Base-by-base conservation (phyloP, 1,139 yeast species). In the Saccharomycopsis crataegensis region DNA sequence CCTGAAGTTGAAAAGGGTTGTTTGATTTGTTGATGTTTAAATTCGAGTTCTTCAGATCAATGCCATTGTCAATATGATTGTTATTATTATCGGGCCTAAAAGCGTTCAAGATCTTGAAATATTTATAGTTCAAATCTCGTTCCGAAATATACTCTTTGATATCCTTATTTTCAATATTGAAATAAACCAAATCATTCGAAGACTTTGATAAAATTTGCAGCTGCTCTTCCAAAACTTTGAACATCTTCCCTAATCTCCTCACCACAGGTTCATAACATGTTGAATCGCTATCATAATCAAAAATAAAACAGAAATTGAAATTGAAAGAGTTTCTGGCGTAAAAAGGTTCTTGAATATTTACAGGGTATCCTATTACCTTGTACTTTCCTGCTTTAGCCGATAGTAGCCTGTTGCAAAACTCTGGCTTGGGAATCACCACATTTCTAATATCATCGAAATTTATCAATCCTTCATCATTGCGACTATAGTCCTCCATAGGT, bases 381-480 rank as follows among this genome's bases (percentile, higher is more conserved):
- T 78, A 86, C 53, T 80, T 78, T 43, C 81, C 84, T 55, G 83
- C 80, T 61, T 87, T 84, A 60, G 90, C 76, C 1, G 94, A 79
- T 14, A 94, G 76, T 40, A 93, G 73, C 57, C 85, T 77, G 66
- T 93, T 89, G 67, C 98, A 93, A 43, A 94, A 73, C 54, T 85
- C 90, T 0, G 96, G 93, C 65, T 93, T 93, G 6, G 99, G 99
- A 36, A 93, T 91, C 49, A 93, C 81, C 65, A 88, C 93, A 71
- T 89, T 91, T 65, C 88, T 88, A 46, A 94, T 83, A 2, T 87
- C 77, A 65, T 89, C 95, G 67, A 94, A 93, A 62, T 87, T 83
- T 64, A 91, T 82, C 38, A 48, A 31, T 37, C 40, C 12, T 33
- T 31, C 17, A 16, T 37, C 33, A 5, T 36, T n/a, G 2, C 42